These are phyloP conservation scores for Plantago major DNA, from an alignment of 257 asterid species.

Conservation along the genomic window DNA sequence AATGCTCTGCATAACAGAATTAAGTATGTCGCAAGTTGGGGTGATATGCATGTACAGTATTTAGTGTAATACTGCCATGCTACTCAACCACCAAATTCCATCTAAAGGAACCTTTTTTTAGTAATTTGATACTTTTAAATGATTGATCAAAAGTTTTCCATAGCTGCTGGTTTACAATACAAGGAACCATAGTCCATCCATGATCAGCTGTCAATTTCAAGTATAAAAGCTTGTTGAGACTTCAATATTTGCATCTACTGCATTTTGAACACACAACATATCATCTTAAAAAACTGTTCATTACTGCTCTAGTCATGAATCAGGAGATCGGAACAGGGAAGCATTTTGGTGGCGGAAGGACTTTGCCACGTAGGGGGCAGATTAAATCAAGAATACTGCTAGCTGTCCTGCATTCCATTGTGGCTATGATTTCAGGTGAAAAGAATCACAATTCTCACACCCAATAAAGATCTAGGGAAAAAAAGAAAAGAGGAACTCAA, in stretches of 20 bases:
- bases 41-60: constrained; percentile 23
- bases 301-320: neutral
- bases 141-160: neutral
- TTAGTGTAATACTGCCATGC: constrained; percentile 31
- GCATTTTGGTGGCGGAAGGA: constrained; percentile 21
- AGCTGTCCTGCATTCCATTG: constrained; percentile 33
- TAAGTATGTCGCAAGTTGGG: constrained; percentile 25
- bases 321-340: constrained; percentile 11
- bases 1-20: neutral
- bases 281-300: too few relatives aligned
- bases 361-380: constrained; percentile 41
- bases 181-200: too few relatives aligned
- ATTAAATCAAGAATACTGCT: constrained; percentile 36
- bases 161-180: neutral
- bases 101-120: too few relatives aligned
- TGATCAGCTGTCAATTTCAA: neutral
- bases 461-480: too few relatives aligned
- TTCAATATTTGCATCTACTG: neutral
- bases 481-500: too few relatives aligned
- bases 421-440: too few relatives aligned
- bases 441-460: too few relatives aligned
- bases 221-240: neutral
- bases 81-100: constrained; percentile 12
- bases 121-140: too few relatives aligned
- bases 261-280: neutral